A percentile compares a stretch with the other conserved stretches of the same genome.
Conservation (phyloP, 2,329 filamentous ascomycete species). For the Cephalotrichum gorgonifer region DNA sequence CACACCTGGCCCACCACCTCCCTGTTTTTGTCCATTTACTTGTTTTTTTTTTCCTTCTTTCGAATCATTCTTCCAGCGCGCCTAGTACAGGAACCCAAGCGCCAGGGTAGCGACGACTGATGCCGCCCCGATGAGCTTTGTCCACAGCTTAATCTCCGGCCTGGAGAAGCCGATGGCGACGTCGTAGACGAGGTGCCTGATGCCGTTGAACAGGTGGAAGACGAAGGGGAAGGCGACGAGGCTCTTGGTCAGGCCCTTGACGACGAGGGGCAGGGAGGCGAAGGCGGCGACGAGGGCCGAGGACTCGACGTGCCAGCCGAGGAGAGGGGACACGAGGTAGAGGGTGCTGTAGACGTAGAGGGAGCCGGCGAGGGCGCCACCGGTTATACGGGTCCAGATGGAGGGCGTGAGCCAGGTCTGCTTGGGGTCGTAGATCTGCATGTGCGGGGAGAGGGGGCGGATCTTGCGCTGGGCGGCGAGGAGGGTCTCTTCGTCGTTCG, state of each 20-base stretch:
- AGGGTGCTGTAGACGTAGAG: conserved; percentile 73
- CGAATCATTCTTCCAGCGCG: no score
- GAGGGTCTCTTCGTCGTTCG: conserved; percentile 46
- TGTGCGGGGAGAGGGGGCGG: conserved; percentile 77
- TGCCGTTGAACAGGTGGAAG: conserved; percentile 46
- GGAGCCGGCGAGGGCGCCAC: conserved; percentile 56
- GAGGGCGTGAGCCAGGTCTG: conserved; percentile 74
- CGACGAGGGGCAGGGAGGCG: conserved; percentile 45
- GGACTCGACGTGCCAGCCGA: conserved; percentile 54
- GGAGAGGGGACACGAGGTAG: conserved; percentile 69
- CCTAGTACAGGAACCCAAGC: conserved; percentile 38
- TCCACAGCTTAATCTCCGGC: conserved; percentile 31
- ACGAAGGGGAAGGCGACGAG: conserved; percentile 47
- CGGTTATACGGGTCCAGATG: conserved; percentile 76
- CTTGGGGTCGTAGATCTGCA: conserved; percentile 74
- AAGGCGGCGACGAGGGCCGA: conserved; percentile 50
- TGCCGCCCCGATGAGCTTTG: conserved; percentile 36
- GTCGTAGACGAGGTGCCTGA: conserved; percentile 45
- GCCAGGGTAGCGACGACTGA: conserved; percentile 31
- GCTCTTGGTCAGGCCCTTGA: conserved; percentile 49
- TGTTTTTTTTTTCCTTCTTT: no score
- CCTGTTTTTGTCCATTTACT: not conserved
- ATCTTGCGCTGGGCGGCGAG: conserved; percentile 71
- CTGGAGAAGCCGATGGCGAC: conserved; percentile 39
- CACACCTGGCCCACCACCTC: not conserved